Conservation (phyloP, 148 eudicot genomes). For the Cornus suecica region DNA sequence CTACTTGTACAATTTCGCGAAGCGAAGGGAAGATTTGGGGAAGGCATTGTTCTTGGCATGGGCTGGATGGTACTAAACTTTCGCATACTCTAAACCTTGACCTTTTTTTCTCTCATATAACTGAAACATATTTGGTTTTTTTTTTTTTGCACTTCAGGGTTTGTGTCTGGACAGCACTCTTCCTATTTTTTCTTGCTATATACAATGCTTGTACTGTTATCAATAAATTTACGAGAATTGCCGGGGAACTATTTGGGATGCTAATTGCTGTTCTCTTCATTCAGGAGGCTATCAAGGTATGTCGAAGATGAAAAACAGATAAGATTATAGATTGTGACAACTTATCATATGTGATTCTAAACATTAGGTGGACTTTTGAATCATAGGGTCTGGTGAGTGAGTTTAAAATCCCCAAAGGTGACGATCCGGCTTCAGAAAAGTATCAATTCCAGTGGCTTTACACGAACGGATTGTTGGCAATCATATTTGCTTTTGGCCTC, state of each 20-base stretch:
- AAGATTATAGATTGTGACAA: neutral
- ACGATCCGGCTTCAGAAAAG: conserved; percentile 21
- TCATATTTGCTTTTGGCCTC: conserved; percentile 47
- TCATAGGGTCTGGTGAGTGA: conserved; percentile 37
- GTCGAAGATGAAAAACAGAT: neutral
- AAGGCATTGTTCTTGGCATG: conserved; percentile 43
- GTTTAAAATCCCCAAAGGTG: conserved; percentile 38
- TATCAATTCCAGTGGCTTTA: conserved; percentile 48
- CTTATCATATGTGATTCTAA: neutral
- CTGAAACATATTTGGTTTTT: neutral
- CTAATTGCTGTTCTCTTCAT: conserved; percentile 53
- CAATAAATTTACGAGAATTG: conserved; percentile 52
- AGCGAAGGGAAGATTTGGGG: conserved; percentile 24
- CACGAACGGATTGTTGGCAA: conserved; percentile 38
- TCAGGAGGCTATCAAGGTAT: conserved; percentile 55
- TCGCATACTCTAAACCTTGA: neutral
- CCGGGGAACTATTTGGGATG: conserved; percentile 67
- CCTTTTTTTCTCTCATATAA: too few species aligned
- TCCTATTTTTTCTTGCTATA: conserved; percentile 47
- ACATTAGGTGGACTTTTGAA: neutral
- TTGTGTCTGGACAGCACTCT: conserved; percentile 56
- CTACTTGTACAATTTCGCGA: conserved; percentile 42
- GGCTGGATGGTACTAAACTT: conserved; percentile 39
- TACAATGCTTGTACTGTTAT: conserved; percentile 51
- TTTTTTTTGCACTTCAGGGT: conserved; percentile 32